Evolutionary conservation across 305 asterid genomes (phyloP).

Genomic region (Stenogyne calaminthoides): DNA sequence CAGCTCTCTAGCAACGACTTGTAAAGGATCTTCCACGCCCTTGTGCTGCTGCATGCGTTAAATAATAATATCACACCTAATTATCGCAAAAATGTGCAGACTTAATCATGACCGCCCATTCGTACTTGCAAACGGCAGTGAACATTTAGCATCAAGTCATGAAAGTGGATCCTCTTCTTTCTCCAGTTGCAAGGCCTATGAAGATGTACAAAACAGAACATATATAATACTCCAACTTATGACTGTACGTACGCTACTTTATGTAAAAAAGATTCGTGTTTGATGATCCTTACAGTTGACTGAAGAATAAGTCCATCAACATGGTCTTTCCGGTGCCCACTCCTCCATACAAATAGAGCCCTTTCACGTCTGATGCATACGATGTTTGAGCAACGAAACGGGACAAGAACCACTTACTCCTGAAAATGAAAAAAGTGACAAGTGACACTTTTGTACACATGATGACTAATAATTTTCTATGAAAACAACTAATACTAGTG

Average conservation of each 20-base stretch:
- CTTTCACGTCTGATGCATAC: slow-evolving; percentile 67
- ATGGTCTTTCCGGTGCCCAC: slow-evolving; percentile 99
- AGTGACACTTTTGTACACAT: neutral
- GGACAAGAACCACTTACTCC: slow-evolving; percentile 97
- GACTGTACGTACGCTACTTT: neutral
- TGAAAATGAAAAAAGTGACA: slow-evolving; percentile 29
- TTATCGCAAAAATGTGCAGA: neutral
- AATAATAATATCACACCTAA: neutral
- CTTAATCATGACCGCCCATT: slow-evolving; percentile 1
- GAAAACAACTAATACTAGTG: neutral
- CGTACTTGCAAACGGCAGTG: slow-evolving; percentile 83
- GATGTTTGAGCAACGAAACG: slow-evolving; percentile 77
- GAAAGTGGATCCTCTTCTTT: slow-evolving; percentile 90
- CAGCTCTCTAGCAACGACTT: slow-evolving; percentile 86
- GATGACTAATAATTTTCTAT: too few relatives aligned
- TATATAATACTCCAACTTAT: neutral
- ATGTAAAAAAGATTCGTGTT: neutral
- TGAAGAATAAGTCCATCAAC: slow-evolving; percentile 89
- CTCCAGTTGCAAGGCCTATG: slow-evolving; percentile 81
- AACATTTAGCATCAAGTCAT: slow-evolving; percentile 82
- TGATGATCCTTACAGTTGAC: slow-evolving; percentile 64
- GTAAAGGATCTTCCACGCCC: slow-evolving; percentile 85
- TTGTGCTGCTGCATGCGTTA: slow-evolving; percentile 73
- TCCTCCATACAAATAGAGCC: slow-evolving; percentile 95
- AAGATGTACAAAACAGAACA: slow-evolving; percentile 19